A percentile compares a stretch with the other conserved stretches of the same genome.
Conservation (phyloP, 495 filamentous ascomycete species). For the Melanomma pulvis-pyrius region DNA sequence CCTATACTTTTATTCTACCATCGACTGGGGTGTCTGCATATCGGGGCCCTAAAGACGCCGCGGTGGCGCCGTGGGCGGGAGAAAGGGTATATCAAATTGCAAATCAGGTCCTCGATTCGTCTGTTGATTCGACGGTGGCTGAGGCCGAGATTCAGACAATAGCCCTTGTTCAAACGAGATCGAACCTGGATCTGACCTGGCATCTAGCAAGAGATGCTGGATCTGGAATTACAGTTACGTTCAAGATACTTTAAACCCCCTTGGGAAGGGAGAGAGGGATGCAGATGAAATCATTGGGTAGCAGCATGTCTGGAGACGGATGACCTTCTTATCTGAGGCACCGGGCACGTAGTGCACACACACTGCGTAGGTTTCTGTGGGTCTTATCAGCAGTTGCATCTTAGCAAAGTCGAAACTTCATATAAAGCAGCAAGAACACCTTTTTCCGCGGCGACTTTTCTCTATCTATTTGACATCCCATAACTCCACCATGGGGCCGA, state of each 20-base stretch:
- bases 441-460: slow-evolving; percentile 24
- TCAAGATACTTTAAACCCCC: neutral
- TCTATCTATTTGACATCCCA: neutral
- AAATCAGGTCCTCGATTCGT: neutral
- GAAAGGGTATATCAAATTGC: neutral
- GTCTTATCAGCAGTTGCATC: slow-evolving; percentile 23
- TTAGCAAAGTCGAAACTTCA: neutral
- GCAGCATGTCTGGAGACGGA: neutral
- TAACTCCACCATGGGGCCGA: neutral
- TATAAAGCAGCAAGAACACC: neutral
- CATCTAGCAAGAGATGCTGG: slow-evolving; percentile 2
- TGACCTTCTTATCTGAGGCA: slow-evolving; percentile 26
- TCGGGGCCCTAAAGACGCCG: neutral
- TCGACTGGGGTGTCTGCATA: slow-evolving; percentile 14
- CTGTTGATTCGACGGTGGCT: slow-evolving; percentile 10
- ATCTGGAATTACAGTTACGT: slow-evolving; percentile 7
- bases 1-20: neutral
- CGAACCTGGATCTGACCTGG: slow-evolving; percentile 1
- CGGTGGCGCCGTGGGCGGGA: neutral
- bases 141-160: slow-evolving; percentile 9
- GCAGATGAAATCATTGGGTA: neutral
- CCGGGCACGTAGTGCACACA: neutral
- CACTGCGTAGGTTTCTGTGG: slow-evolving; percentile 2
- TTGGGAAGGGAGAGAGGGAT: neutral
- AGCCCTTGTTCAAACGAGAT: neutral